Base-by-base conservation (phyloP, 208 protist species). In the Wallacemonas rigidus region DNA sequence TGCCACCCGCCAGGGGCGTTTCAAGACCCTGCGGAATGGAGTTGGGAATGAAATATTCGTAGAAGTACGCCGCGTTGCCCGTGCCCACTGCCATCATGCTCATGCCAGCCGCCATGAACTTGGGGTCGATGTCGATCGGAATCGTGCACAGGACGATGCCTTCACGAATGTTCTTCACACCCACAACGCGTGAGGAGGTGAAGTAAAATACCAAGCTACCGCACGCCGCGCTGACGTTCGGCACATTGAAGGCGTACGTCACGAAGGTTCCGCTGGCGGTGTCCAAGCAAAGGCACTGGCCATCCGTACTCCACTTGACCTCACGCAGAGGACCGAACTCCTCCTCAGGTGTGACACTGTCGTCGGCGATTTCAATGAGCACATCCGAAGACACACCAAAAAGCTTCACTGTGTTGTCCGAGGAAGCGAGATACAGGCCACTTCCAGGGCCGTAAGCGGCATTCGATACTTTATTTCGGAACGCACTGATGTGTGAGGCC, bases 1-100 rank as follows among this genome's bases (percentile, higher is more conserved):
- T 71, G 9, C 67, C 35, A 8, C 58, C 4, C 17, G 63, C 63
- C 3, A 72, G 9, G 3, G 58, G 75, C 0, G 60, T 65, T 35
- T 65, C 60, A 3, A 65, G 38, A 8, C 41, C 60, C 41, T 65
- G 60, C 0, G 79, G 77, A 45, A 86, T 69, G 48, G 75, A 78
- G 67, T 89, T 89, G 26, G 82, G 77, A 47, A 84, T 81, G 61
- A 80, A 83, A 58, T 92, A 87, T 47, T 87, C 75, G 80, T 98
- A 98, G 85, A 93, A 98, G 55, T 88, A 80, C 0, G 94, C 90
- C 14, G 81, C 76, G 53, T 98, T 97, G 67, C 89, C 83, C 39
- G 77, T 72, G 43, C 89, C 93, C 2, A 95, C 92, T 4, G 87
- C 97, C 45, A 97, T 80, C 75, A 95, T 79, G 57, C 86, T 84